A percentile compares a stretch with the other conserved stretches of the same genome.
Evolutionary conservation across 2,329 filamentous ascomycete species (phyloP).

Genomic region (Aspergillus brunneoviolaceus): DNA sequence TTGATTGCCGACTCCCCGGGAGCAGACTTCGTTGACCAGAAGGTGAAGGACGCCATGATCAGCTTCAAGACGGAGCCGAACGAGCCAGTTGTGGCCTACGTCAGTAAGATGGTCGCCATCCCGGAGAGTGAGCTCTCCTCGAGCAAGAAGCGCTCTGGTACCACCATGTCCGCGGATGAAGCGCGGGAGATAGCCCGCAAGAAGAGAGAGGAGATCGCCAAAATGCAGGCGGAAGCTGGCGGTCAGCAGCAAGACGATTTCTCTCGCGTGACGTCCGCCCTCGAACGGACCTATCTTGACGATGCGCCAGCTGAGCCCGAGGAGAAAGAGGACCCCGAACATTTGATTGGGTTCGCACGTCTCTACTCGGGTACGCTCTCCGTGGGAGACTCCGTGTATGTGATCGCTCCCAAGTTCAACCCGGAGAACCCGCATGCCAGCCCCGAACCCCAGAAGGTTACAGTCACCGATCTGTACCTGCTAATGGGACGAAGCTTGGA

Average conservation of each 20-base stretch:
- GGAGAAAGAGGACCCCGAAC: constrained; percentile 71
- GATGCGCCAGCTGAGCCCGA: constrained; percentile 52
- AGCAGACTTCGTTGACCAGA: constrained; percentile 64
- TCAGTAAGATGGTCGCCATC: constrained; percentile 97
- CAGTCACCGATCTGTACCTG: constrained; percentile 84
- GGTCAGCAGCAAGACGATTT: constrained; percentile 49
- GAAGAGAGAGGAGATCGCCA: constrained; percentile 85
- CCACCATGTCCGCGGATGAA: constrained; percentile 78
- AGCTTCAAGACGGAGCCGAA: constrained; percentile 69
- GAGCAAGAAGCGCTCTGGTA: constrained; percentile 71
- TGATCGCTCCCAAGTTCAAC: constrained; percentile 89
- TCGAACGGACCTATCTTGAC: constrained; percentile 59
- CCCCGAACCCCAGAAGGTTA: constrained; percentile 77
- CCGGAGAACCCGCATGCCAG: constrained; percentile 70
- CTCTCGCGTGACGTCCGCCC: constrained; percentile 58
- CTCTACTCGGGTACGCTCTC: constrained; percentile 88
- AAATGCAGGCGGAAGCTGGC: constrained; percentile 63
- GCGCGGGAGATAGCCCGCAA: constrained; percentile 81
- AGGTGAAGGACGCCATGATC: constrained; percentile 76
- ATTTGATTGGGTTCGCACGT: constrained; percentile 89
- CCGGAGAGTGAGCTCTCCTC: constrained; percentile 88
- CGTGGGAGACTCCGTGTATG: constrained; percentile 87
- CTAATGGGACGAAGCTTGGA: constrained; percentile 93
- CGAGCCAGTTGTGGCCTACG: constrained; percentile 85
- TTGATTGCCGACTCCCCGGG: constrained; percentile 80